Evolutionary conservation across 2,329 filamentous ascomycete genomes (phyloP).

Genomic region (Penicillium sp.): DNA sequence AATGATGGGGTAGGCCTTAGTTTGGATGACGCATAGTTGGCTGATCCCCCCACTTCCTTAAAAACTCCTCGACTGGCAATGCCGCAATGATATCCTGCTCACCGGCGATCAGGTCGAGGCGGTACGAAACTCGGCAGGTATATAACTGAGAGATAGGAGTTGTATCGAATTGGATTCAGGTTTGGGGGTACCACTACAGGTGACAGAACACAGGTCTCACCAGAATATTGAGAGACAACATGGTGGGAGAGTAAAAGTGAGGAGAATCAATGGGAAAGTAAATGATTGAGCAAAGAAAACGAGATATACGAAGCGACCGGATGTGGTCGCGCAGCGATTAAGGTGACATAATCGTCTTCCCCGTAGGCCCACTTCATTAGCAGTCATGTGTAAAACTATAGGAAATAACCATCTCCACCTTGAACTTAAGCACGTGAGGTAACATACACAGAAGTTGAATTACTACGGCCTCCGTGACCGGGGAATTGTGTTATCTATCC

Average conservation of each 20-base stretch:
- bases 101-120: not conserved
- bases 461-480: not conserved
- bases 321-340: slow-evolving; percentile 17
- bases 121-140: slow-evolving; percentile 5
- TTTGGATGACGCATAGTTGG: slow-evolving; percentile 25
- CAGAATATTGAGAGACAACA: slow-evolving; percentile 1
- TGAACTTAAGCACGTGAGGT: not conserved
- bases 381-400: not conserved
- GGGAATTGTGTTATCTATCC: not conserved
- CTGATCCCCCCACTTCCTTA: slow-evolving; percentile 22
- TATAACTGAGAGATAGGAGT: slow-evolving; percentile 5
- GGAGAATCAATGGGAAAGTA: not conserved
- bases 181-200: slow-evolving; percentile 3
- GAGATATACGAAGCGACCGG: slow-evolving; percentile 12
- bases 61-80: slow-evolving; percentile 4
- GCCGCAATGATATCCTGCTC: slow-evolving; percentile 1
- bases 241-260: not conserved
- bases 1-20: slow-evolving; percentile 22
- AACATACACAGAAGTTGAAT: not conserved
- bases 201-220: slow-evolving; percentile 2
- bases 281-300: slow-evolving; percentile 1
- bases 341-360: slow-evolving; percentile 23
- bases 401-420: not conserved
- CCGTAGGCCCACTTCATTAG: not conserved
- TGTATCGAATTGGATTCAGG: not conserved